These are phyloP conservation scores for Corrigiola litoralis DNA, from an alignment of 179 eudicot species.

Conservation along the genomic window DNA sequence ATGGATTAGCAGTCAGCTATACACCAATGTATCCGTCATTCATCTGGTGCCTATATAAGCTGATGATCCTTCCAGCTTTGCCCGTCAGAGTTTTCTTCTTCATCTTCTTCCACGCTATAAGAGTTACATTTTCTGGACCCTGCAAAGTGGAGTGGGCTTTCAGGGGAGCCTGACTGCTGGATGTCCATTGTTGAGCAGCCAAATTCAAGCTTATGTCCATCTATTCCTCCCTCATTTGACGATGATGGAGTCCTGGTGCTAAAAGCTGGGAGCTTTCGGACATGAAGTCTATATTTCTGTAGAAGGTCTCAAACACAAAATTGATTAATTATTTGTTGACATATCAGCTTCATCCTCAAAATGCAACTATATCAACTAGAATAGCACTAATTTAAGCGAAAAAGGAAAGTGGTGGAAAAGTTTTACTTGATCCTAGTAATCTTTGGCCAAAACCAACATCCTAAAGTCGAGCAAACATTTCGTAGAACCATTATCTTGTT, in stretches of 20 bases:
- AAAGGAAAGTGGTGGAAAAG: not conserved
- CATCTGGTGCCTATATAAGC: constrained; percentile 5
- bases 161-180: constrained; percentile 21
- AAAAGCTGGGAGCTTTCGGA: constrained; percentile 25
- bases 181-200: constrained; percentile 21
- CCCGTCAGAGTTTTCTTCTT: constrained; percentile 33
- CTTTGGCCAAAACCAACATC: not conserved
- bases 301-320: not conserved
- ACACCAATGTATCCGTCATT: not conserved
- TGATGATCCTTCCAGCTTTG: constrained; percentile 23
- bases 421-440: not conserved
- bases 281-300: constrained; percentile 40
- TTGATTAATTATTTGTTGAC: not conserved
- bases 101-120: constrained; percentile 23
- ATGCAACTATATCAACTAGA: no score
- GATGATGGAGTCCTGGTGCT: constrained; percentile 12
- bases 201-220: constrained; percentile 7
- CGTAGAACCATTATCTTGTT: not conserved
- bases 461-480: not conserved
- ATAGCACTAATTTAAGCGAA: not conserved
- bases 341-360: no score
- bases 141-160: constrained; percentile 26
- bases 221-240: constrained; percentile 5
- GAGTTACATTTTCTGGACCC: constrained; percentile 25
- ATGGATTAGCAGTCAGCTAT: constrained; percentile 4